Evolutionary conservation across 2,329 filamentous ascomycete genomes (phyloP).

Genomic region (Stylonectria norvegica): DNA sequence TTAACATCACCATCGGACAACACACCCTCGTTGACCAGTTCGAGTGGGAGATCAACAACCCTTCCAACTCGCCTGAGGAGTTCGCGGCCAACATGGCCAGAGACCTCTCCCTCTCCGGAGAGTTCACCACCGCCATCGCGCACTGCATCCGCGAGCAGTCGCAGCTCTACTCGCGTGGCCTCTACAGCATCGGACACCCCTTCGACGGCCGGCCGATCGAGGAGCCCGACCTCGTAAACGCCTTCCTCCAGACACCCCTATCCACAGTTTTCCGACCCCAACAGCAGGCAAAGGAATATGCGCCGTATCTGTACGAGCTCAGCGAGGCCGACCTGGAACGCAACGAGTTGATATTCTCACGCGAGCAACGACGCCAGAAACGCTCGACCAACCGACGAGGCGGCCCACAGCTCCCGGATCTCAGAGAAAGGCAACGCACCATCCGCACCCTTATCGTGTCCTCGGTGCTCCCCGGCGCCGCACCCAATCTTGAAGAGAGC

Average conservation of each 20-base stretch:
- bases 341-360: conserved; percentile 87
- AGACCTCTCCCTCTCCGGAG: conserved; percentile 86
- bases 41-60: conserved; percentile 98
- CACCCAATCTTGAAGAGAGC: conserved; percentile 74
- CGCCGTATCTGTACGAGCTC: conserved; percentile 90
- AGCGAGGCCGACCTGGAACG: conserved; percentile 86
- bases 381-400: conserved; percentile 90
- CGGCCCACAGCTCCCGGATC: conserved; percentile 88
- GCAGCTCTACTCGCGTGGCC: conserved; percentile 87
- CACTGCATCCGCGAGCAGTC: conserved; percentile 96
- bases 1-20: conserved; percentile 95
- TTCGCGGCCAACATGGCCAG: conserved; percentile 87
- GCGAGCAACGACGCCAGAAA: conserved; percentile 92
- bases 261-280: conserved; percentile 82
- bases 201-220: conserved; percentile 94
- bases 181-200: conserved; percentile 89
- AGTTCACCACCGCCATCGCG: conserved; percentile 95
- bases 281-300: conserved; percentile 90
- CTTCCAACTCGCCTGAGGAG: conserved; percentile 87
- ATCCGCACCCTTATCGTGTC: conserved; percentile 91
- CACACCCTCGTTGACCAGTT: conserved; percentile 96
- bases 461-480: conserved; percentile 85
- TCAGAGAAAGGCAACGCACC: conserved; percentile 90
- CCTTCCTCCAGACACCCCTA: conserved; percentile 82
- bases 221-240: conserved; percentile 80